These are phyloP conservation scores for Scortechinia acanthostroma DNA, from an alignment of 2,329 filamentous ascomycete species.

Conservation along the genomic window DNA sequence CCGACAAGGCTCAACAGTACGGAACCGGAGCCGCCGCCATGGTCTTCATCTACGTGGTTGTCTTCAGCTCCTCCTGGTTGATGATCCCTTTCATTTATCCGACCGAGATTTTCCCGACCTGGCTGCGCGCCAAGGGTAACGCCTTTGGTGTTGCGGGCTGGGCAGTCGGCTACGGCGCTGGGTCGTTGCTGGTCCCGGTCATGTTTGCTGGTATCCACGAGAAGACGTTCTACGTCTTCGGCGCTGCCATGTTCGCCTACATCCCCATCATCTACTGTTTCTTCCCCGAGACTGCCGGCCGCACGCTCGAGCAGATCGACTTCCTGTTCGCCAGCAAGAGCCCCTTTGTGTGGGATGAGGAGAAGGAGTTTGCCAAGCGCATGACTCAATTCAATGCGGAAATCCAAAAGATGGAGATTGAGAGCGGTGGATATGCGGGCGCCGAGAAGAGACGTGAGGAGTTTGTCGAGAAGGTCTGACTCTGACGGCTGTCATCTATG, in stretches of 20 bases:
- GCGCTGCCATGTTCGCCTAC: constrained; percentile 11
- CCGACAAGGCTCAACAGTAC: constrained; percentile 11
- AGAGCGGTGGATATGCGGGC: too few relatives aligned
- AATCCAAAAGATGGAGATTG: too few relatives aligned
- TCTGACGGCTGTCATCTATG: too few relatives aligned
- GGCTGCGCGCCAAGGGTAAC: constrained; percentile 15
- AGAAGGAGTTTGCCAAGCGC: constrained; percentile 4
- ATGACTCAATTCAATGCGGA: too few relatives aligned
- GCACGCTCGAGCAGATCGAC: constrained; percentile 15
- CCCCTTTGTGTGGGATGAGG: constrained; percentile 13
- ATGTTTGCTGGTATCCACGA: constrained; percentile 7
- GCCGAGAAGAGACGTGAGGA: too few relatives aligned
- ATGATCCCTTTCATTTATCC: constrained; percentile 18
- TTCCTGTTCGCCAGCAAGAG: constrained; percentile 12
- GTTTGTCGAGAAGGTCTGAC: too few relatives aligned
- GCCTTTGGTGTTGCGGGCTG: constrained; percentile 15
- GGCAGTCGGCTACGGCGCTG: constrained; percentile 9
- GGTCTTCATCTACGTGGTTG: constrained; percentile 17
- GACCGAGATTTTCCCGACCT: constrained; percentile 18
- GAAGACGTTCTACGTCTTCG: constrained; percentile 11
- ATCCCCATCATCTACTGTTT: constrained; percentile 10
- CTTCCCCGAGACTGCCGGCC: constrained; percentile 13
- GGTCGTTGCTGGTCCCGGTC: constrained; percentile 7
- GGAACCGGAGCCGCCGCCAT: constrained; percentile 18
- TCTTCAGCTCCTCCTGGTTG: constrained; percentile 18